Evolutionary conservation across 331 rosid species (phyloP), one percentile per base, ranked within the genome.

Genomic region (Phaseolus coccineus): DNA sequence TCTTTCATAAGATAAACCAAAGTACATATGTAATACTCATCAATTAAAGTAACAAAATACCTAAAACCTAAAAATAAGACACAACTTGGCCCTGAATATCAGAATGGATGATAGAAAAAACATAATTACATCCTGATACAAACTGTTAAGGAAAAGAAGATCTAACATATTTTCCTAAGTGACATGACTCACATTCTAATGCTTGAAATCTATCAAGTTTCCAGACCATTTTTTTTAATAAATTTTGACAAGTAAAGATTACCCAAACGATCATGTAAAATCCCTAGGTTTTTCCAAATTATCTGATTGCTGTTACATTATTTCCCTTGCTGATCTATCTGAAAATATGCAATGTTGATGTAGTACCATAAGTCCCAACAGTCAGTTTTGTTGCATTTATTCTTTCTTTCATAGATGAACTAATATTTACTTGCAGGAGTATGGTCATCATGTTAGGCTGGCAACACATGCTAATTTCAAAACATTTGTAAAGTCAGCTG

Each of bases 361-460:
- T 61, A 70, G 73, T 61, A 70, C 66, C 33, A 59, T 75, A 39
- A 52, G 59, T 66, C 24, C n/a, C 73, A 47, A 30, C 65, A 58
- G 61, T 53, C 68, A 59, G 6, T 42, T 62, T 70, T 74, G 42
- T 37, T 59, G 52, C 59, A 25, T 57, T 71, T 51, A 27, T 50
- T 72, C 39, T 73, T 66, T 9, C 39, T 81, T 3, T 47, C 72
- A 80, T 69, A 64, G 56, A 62, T 72, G 46, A 47, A 65, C 78
- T 73, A 62, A 69, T 80, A 63, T 77, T 59, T 77, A 78, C 75
- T 71, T 80, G 87, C 96, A 96, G 99, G 99, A 89, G 80, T 93
- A 88, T 85, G 98, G 98, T 73, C 99, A 96, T 85, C 93, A 50
- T 77, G 99, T 96, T 55, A 89, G 99, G 94, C 81, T 96, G 85